Percentiles rank a stretch among this genome's conserved stretches.
These are phyloP conservation scores for Ascochyta viciae-villosae DNA, from an alignment of 2,329 filamentous ascomycete species.

Conservation along the genomic window DNA sequence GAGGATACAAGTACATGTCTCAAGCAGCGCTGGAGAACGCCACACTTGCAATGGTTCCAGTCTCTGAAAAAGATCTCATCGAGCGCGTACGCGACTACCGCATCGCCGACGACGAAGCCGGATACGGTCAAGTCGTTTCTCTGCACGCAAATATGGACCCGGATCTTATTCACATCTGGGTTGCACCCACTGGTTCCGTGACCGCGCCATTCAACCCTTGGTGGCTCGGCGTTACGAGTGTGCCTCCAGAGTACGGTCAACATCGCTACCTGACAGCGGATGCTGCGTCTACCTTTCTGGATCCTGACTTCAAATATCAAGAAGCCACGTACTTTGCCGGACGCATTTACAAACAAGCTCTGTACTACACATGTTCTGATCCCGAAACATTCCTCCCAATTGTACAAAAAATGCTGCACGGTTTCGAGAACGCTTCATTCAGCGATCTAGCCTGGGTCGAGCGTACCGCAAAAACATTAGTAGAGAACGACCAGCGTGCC, in stretches of 20 bases:
- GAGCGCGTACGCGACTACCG: conserved; percentile 47
- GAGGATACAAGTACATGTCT: conserved; percentile 49
- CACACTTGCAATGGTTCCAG: conserved; percentile 52
- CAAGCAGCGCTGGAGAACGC: conserved; percentile 47
- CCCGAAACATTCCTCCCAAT: conserved; percentile 31
- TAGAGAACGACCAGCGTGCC: conserved; percentile 25
- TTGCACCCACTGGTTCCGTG: conserved; percentile 45
- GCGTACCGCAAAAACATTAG: conserved; percentile 25
- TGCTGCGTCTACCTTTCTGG: conserved; percentile 42
- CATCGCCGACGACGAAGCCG: conserved; percentile 48
- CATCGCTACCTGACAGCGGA: conserved; percentile 47
- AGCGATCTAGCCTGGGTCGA: conserved; percentile 35
- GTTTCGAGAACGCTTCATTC: conserved; percentile 37
- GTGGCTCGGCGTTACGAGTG: conserved; percentile 44
- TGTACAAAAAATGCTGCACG: conserved; percentile 35
- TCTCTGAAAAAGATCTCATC: conserved; percentile 59
- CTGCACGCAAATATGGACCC: conserved; percentile 34
- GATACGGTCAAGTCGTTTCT: conserved; percentile 46
- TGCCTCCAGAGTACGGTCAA: conserved; percentile 42
- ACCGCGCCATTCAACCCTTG: conserved; percentile 46
- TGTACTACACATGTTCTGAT: conserved; percentile 42
- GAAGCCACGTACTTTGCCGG: conserved; percentile 39
- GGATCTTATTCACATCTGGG: conserved; percentile 45
- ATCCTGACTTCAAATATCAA: conserved; percentile 43
- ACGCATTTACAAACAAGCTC: conserved; percentile 35